Evolutionary conservation across 2,329 filamentous ascomycete genomes (phyloP).

Genomic region (Beauveria rudraprayagi): DNA sequence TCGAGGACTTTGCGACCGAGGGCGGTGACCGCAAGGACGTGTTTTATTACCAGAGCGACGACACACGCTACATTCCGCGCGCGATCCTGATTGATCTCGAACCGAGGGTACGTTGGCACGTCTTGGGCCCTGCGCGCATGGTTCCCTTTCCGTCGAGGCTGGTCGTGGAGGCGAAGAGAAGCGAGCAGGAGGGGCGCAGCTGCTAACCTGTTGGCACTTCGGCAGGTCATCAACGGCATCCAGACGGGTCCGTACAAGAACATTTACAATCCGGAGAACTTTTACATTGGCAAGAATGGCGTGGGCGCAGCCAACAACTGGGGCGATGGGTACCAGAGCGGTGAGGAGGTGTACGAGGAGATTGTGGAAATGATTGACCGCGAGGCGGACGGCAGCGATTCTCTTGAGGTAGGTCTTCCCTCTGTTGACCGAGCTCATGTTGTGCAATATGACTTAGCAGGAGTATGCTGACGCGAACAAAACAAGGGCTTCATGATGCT

Average conservation of each 20-base stretch:
- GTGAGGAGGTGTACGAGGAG: slow-evolving; percentile 87
- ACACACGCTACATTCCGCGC: slow-evolving; percentile 94
- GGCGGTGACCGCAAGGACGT: slow-evolving; percentile 97
- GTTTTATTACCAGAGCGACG: slow-evolving; percentile 99
- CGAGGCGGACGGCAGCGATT: slow-evolving; percentile 96
- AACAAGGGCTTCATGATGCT: slow-evolving; percentile 89
- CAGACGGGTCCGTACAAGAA: slow-evolving; percentile 93
- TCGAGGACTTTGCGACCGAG: slow-evolving; percentile 96
- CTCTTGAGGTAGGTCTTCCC: slow-evolving; percentile 61
- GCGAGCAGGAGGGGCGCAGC: not conserved
- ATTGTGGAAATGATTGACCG: slow-evolving; percentile 99
- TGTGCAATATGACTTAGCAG: not conserved
- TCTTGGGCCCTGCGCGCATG: no score
- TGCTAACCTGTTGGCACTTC: not conserved
- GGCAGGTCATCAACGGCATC: slow-evolving; percentile 76
- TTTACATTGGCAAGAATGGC: slow-evolving; percentile 91
- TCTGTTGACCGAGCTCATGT: no score
- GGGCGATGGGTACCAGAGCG: slow-evolving; percentile 92
- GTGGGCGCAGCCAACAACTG: slow-evolving; percentile 96
- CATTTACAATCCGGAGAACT: slow-evolving; percentile 99
- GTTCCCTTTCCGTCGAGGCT: not conserved
- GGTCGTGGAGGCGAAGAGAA: not conserved
- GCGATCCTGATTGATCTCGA: slow-evolving; percentile 94
- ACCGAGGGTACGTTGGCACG: slow-evolving; percentile 54
- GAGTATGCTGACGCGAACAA: no score